A percentile compares a stretch with the other conserved stretches of the same genome.
These are phyloP conservation scores for Physaria fendleri DNA, from an alignment of 345 rosid genomes.

Conservation along the genomic window DNA sequence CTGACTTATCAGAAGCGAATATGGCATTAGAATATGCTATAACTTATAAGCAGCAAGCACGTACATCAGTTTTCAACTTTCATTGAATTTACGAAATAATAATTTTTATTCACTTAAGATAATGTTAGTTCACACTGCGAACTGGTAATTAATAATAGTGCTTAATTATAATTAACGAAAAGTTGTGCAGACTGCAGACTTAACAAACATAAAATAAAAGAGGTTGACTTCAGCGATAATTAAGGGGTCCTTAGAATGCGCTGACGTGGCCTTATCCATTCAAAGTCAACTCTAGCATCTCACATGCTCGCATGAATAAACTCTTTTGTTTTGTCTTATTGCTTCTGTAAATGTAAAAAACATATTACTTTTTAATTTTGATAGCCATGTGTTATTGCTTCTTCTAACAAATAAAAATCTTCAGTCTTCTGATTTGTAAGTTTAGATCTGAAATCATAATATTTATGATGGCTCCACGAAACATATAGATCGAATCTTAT, in stretches of 20 bases:
- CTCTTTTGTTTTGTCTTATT: neutral
- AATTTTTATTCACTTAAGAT: too few species aligned
- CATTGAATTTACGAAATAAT: too few species aligned
- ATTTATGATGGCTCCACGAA: neutral
- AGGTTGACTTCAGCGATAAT: constrained; percentile 18
- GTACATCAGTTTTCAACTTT: too few species aligned
- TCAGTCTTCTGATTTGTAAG: neutral
- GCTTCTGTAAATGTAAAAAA: neutral
- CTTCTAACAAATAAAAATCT: neutral
- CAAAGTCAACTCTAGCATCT: constrained; percentile 21
- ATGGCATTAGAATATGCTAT: too few species aligned
- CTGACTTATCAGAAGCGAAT: too few species aligned
- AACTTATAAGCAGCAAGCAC: too few species aligned
- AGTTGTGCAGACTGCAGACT: too few species aligned
- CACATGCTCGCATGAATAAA: constrained; percentile 15
- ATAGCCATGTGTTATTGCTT: neutral
- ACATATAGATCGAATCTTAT: neutral
- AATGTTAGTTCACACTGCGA: too few species aligned
- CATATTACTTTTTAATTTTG: neutral
- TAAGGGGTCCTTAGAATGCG: constrained; percentile 8
- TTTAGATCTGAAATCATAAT: neutral
- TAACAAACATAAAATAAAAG: too few species aligned
- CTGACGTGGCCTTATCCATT: constrained; percentile 15
- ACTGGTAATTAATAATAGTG: too few species aligned
- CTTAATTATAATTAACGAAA: too few species aligned